phyloP scores from a whole-genome alignment of 208 protist genomes.

The Crithidia expoeki region DNA sequence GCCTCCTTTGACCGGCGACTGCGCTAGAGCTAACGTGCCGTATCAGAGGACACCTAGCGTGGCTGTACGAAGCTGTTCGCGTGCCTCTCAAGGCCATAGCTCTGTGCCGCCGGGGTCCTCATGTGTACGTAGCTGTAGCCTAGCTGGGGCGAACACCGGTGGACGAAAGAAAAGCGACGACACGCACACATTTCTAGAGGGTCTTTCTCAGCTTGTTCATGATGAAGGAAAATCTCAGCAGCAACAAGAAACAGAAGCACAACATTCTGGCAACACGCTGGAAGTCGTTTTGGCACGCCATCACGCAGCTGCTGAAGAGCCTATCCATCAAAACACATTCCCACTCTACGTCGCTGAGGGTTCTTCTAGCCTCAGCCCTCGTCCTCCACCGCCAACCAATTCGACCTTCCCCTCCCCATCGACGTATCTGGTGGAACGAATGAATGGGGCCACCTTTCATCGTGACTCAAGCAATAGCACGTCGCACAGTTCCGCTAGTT shows the following conservation, averaged over 20 bases:
- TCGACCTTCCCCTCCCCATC: too few relatives aligned
- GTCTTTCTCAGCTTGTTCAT: background rate
- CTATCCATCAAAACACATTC: background rate
- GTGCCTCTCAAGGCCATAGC: background rate
- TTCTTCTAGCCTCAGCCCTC: background rate
- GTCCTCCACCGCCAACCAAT: too few relatives aligned
- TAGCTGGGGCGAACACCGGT: background rate
- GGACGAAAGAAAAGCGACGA: background rate
- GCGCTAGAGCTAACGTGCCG: background rate
- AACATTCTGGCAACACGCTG: background rate
- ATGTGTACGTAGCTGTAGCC: background rate
- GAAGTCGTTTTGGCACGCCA: conserved; percentile 6
- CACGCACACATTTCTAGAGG: background rate
- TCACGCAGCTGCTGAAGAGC: background rate
- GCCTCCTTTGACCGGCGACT: background rate
- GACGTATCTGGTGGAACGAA: too few relatives aligned
- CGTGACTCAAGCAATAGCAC: too few relatives aligned
- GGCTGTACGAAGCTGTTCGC: background rate
- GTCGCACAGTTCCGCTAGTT: too few relatives aligned
- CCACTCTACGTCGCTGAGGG: background rate
- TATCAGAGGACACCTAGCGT: background rate
- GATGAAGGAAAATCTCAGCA: background rate
- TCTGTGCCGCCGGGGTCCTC: background rate
- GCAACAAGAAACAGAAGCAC: background rate
- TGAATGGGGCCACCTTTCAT: too few relatives aligned